Percentiles rank a stretch among this genome's conserved stretches.
Evolutionary conservation across 139 green algal species (phyloP).

Genomic region (Edaphochlamys debaryana): DNA sequence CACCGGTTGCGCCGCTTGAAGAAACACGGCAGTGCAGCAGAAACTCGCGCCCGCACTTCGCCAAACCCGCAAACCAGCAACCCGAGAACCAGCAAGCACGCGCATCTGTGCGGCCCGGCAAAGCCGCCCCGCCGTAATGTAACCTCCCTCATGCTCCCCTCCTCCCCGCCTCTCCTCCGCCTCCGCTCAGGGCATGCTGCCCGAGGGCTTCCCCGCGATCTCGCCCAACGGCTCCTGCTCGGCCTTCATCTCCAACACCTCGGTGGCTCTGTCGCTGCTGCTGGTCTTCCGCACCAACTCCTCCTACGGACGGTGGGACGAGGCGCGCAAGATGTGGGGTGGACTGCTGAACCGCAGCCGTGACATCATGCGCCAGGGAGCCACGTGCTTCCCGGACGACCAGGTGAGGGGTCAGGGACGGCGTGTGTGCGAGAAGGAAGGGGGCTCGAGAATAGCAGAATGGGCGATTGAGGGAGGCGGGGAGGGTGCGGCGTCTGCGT

Average conservation of each 20-base stretch:
- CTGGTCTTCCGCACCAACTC: constrained; percentile 69
- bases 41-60: no score
- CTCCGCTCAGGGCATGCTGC: constrained; percentile 21
- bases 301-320: constrained; percentile 49
- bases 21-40: no score
- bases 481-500: no score
- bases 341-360: constrained; percentile 62
- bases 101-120: no score
- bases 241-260: constrained; percentile 40
- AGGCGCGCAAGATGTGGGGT: constrained; percentile 70
- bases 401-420: no score
- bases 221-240: constrained; percentile 29
- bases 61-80: no score
- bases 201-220: constrained; percentile 21
- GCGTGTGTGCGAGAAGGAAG: background rate
- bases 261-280: constrained; percentile 62
- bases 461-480: background rate
- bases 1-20: no score
- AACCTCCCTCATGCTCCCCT: no score
- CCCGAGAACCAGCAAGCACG: no score
- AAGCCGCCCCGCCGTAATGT: no score
- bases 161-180: no score
- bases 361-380: constrained; percentile 59
- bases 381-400: constrained; percentile 57
- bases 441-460: no score